A percentile compares a stretch with the other conserved stretches of the same genome.
These are phyloP conservation scores for Nicotiana paniculata DNA, from an alignment of 257 asterid genomes.

Conservation along the genomic window DNA sequence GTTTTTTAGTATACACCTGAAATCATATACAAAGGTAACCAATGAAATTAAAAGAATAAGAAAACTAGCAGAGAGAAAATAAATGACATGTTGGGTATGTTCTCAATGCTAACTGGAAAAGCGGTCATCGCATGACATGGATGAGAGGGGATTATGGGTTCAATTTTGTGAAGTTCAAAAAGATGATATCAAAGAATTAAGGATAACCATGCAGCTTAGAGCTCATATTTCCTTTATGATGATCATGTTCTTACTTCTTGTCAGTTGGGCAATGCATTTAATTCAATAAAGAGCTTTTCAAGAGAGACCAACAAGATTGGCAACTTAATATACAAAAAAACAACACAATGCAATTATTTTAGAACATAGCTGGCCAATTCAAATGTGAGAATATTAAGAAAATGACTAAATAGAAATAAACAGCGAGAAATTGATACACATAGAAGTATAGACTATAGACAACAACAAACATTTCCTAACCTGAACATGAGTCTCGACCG, in stretches of 20 bases:
- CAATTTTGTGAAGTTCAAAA: neutral
- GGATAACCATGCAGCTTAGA: neutral
- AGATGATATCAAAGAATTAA: neutral
- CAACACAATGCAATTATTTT: neutral
- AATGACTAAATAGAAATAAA: neutral
- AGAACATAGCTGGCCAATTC: neutral
- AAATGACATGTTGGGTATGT: conserved; percentile 3
- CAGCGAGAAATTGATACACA: neutral
- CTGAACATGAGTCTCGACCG: conserved; percentile 56
- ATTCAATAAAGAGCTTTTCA: neutral
- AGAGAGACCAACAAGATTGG: neutral
- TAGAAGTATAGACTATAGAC: neutral
- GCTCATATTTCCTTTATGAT: neutral
- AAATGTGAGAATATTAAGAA: neutral
- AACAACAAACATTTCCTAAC: conserved; percentile 24
- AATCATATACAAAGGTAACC: conserved; percentile 7
- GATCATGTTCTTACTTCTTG: neutral
- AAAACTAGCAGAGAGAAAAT: neutral
- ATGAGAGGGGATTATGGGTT: neutral
- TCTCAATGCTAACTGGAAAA: neutral
- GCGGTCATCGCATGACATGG: neutral
- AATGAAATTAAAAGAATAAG: neutral
- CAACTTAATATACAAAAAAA: neutral
- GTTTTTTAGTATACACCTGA: conserved; percentile 66
- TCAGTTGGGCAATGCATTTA: neutral